Evolutionary conservation across 148 eudicot genomes (phyloP).

Genomic region (Pouteria glomerata): DNA sequence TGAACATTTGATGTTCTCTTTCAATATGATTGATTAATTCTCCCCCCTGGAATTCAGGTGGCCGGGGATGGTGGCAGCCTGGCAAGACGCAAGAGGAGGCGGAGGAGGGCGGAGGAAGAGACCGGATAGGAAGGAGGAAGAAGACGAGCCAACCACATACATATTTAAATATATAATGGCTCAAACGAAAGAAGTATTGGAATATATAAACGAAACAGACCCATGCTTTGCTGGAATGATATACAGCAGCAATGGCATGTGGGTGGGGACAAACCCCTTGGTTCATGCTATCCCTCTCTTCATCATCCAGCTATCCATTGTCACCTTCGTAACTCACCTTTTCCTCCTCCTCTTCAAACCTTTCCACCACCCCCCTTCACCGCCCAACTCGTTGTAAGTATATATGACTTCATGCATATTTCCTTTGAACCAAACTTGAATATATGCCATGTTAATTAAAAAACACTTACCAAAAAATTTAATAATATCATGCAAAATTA

Average conservation of each 20-base stretch:
- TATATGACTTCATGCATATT: not conserved
- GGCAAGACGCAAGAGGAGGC: not conserved
- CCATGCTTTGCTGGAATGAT: slow-evolving; percentile 23
- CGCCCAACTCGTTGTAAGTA: slow-evolving; percentile 33
- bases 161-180: not conserved
- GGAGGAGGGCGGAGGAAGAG: not conserved
- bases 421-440: not conserved
- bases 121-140: not conserved
- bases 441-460: not conserved
- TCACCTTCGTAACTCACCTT: slow-evolving; percentile 32
- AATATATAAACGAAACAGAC: slow-evolving; percentile 15
- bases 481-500: no score
- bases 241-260: slow-evolving; percentile 25
- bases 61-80: not conserved
- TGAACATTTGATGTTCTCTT: not conserved
- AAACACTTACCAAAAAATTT: not conserved
- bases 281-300: slow-evolving; percentile 33
- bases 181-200: not conserved
- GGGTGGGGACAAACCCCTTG: slow-evolving; percentile 33
- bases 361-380: slow-evolving; percentile 37
- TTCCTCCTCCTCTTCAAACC: slow-evolving; percentile 23
- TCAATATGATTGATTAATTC: not conserved
- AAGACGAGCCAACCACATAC: no score
- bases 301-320: slow-evolving; percentile 36
- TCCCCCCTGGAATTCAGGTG: not conserved